phyloP scores from a whole-genome alignment of 306 rosid genomes.

The Vigna hirtella region DNA sequence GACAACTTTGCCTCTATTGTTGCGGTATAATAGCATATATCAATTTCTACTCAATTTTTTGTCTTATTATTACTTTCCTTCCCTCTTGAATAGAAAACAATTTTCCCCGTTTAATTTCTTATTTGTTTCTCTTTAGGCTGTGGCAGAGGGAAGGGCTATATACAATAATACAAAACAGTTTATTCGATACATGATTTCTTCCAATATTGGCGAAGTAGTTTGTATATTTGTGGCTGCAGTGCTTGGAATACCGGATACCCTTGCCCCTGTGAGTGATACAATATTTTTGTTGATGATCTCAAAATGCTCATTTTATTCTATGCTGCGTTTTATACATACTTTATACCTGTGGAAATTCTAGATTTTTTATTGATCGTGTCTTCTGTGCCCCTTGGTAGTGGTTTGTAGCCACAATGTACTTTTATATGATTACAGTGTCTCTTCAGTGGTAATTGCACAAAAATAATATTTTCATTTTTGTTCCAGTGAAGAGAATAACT shows the following conservation, averaged over 20 bases:
- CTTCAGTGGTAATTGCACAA: slow-evolving; percentile 24
- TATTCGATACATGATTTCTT: slow-evolving; percentile 99
- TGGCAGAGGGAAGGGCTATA: slow-evolving; percentile 99
- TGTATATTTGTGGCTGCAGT: slow-evolving; percentile 99
- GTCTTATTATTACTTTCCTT: not conserved
- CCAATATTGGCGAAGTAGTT: slow-evolving; percentile 98
- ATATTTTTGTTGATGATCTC: not conserved
- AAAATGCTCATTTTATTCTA: slow-evolving; percentile 11
- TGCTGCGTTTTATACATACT: slow-evolving; percentile 27
- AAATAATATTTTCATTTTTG: slow-evolving; percentile 28
- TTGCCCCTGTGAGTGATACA: slow-evolving; percentile 78
- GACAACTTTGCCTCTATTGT: slow-evolving; percentile 97
- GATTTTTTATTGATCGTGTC: slow-evolving; percentile 17
- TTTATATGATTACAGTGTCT: slow-evolving; percentile 21
- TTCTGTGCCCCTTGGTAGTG: slow-evolving; percentile 29
- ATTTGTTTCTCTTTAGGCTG: slow-evolving; percentile 69
- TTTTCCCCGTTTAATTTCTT: slow-evolving; percentile 39
- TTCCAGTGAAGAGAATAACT: slow-evolving; percentile 34
- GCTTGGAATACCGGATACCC: slow-evolving; percentile 98
- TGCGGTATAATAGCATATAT: slow-evolving; percentile 67
- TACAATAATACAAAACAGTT: slow-evolving; percentile 96
- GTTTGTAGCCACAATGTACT: slow-evolving; percentile 26
- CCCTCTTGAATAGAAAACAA: slow-evolving; percentile 26
- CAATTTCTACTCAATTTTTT: slow-evolving; percentile 34
- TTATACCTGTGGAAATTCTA: slow-evolving; percentile 9